phyloP scores from a whole-genome alignment of 371 early-diverging fungal species.

The Mortierella sp. region DNA sequence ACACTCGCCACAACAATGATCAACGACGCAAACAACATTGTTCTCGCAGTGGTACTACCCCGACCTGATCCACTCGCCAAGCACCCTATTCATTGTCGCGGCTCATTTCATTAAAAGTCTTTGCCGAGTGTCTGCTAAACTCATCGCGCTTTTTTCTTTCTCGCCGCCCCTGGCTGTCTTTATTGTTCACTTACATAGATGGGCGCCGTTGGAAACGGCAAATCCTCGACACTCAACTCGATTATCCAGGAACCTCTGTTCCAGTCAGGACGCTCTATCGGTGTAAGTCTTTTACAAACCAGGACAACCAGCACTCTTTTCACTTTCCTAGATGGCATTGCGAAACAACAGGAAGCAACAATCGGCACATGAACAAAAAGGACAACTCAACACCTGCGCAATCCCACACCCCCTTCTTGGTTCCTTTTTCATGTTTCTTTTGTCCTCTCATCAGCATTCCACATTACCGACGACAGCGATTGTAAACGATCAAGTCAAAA shows the following conservation, averaged over 20 bases:
- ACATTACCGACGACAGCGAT: neutral
- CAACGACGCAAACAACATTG: slow-evolving; percentile 56
- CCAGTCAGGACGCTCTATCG: slow-evolving; percentile 55
- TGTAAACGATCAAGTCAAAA: neutral
- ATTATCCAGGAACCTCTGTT: slow-evolving; percentile 60
- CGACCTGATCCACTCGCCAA: neutral
- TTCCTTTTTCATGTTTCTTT: neutral
- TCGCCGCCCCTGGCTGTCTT: neutral
- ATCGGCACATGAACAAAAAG: neutral
- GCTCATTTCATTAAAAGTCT: neutral
- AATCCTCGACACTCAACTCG: slow-evolving; percentile 57
- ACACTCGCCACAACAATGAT: slow-evolving; percentile 26
- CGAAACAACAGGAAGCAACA: neutral
- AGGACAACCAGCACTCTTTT: neutral
- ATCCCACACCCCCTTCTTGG: neutral
- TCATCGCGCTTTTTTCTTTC: neutral
- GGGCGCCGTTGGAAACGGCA: slow-evolving; percentile 60
- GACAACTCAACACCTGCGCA: neutral
- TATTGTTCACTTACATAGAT: slow-evolving; percentile 21
- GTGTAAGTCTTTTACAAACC: slow-evolving; percentile 30
- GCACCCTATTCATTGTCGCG: neutral
- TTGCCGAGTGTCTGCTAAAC: neutral
- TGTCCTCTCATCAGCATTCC: neutral
- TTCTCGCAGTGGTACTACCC: slow-evolving; percentile 41
- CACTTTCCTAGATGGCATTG: neutral